Percentiles rank a stretch among this genome's conserved stretches.
Conservation (phyloP, 768 basidiomycete genomes). For the Tremella fuciformis region DNA sequence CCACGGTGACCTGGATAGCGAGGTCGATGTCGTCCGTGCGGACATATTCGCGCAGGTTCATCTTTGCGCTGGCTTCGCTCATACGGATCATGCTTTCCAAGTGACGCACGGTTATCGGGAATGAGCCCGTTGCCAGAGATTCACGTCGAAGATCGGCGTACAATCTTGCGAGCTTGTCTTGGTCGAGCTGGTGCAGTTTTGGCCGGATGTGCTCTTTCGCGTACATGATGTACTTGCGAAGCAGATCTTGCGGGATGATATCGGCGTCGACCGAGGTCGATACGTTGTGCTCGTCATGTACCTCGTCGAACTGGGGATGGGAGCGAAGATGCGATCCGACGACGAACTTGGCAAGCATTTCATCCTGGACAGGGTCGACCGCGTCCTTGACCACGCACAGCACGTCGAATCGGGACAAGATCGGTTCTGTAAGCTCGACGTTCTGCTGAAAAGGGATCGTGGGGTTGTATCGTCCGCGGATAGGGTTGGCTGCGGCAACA, state of each 20-base stretch:
- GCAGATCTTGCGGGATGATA: conserved; percentile 91
- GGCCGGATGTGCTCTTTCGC: conserved; percentile 88
- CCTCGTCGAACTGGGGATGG: conserved; percentile 78
- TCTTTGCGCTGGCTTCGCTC: conserved; percentile 97
- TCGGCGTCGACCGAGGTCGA: conserved; percentile 82
- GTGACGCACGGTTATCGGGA: conserved; percentile 96
- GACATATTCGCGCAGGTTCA: conserved; percentile 95
- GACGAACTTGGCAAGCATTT: conserved; percentile 93
- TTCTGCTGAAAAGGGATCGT: conserved; percentile 98
- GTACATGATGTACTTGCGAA: conserved; percentile 99
- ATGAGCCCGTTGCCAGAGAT: conserved; percentile 95
- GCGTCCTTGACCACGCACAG: conserved; percentile 97
- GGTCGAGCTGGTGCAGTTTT: conserved; percentile 90
- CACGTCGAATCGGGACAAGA: conserved; percentile 95
- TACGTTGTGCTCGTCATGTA: conserved; percentile 90
- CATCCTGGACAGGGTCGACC: conserved; percentile 94
- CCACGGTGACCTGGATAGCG: conserved; percentile 91
- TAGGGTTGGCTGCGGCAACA: conserved; percentile 95
- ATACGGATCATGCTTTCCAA: conserved; percentile 99
- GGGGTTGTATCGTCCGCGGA: conserved; percentile 94
- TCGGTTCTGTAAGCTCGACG: conserved; percentile 96
- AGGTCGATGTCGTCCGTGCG: conserved; percentile 93
- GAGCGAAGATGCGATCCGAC: conserved; percentile 92
- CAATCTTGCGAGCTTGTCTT: conserved; percentile 88
- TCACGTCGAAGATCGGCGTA: conserved; percentile 95